A percentile compares a stretch with the other conserved stretches of the same genome.
Evolutionary conservation across 169 alveolate genomes (phyloP).

Genomic region (Eimeria acervulina): DNA sequence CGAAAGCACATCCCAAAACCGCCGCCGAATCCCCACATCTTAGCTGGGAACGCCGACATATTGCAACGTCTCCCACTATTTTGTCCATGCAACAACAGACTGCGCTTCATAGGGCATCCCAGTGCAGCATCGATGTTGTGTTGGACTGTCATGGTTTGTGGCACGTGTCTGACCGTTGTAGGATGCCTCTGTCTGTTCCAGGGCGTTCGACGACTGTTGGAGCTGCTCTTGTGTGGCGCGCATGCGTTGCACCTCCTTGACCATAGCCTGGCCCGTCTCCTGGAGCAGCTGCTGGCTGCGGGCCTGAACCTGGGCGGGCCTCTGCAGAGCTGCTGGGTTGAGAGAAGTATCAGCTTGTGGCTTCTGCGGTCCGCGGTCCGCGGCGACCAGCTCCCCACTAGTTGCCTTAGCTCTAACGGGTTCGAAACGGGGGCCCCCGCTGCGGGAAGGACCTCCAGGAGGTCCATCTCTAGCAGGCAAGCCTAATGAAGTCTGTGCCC

Average conservation of each 20-base stretch:
- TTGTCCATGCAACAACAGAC: not conserved
- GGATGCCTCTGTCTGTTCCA: constrained; percentile 80
- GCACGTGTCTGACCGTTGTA: constrained; percentile 81
- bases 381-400: constrained; percentile 43
- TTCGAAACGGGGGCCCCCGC: constrained; percentile 66
- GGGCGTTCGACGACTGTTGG: constrained; percentile 76
- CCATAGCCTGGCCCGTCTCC: constrained; percentile 80
- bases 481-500: constrained; percentile 41
- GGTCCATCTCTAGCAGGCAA: constrained; percentile 45
- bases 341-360: constrained; percentile 1
- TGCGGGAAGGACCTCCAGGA: constrained; percentile 36
- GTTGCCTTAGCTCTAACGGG: constrained; percentile 72
- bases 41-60: not conserved
- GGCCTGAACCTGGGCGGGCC: constrained; percentile 36
- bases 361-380: not conserved
- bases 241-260: constrained; percentile 80
- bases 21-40: not conserved
- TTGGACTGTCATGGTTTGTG: not conserved
- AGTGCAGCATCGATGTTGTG: not conserved
- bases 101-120: not conserved
- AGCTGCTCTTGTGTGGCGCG: constrained; percentile 80
- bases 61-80: not conserved
- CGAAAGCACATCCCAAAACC: not conserved
- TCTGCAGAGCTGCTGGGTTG: constrained; percentile 3
- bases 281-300: constrained; percentile 74